A percentile compares a stretch with the other conserved stretches of the same genome.
phyloP scores from a whole-genome alignment of 257 asterid genomes.

The Solanum microdontum region DNA sequence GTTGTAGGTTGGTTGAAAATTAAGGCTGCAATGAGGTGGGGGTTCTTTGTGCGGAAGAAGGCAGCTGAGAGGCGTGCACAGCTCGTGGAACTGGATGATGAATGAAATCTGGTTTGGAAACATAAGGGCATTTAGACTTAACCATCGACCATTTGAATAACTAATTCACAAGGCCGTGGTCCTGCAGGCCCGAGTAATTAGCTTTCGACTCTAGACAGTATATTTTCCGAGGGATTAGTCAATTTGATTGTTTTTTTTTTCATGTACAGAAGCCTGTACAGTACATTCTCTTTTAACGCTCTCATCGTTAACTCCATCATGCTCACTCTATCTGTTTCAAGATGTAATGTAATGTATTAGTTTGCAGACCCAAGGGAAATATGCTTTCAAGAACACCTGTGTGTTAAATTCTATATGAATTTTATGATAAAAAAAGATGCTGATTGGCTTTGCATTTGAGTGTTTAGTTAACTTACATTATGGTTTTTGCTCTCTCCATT shows the following conservation, averaged over 20 bases:
- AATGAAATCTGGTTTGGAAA: slow-evolving; percentile 15
- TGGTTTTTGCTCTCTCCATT: background rate
- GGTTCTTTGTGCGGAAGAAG: slow-evolving; percentile 85
- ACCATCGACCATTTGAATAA: background rate
- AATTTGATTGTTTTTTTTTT: background rate
- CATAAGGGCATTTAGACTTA: background rate
- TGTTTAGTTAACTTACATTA: background rate
- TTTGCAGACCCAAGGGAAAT: background rate
- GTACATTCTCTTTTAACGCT: slow-evolving; percentile 12
- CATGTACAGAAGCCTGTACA: slow-evolving; percentile 34
- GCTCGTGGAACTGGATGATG: slow-evolving; percentile 80
- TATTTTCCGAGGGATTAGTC: background rate
- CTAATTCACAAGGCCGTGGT: background rate
- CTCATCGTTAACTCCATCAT: background rate
- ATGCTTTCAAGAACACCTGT: background rate
- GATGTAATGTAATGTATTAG: background rate
- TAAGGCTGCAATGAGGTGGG: slow-evolving; percentile 99
- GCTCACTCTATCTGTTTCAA: background rate
- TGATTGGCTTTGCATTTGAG: background rate
- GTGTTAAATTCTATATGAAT: background rate
- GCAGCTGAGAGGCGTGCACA: slow-evolving; percentile 98
- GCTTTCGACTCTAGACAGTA: background rate
- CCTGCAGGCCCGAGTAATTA: background rate
- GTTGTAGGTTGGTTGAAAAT: slow-evolving; percentile 96
- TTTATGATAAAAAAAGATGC: background rate